Evolutionary conservation across 768 basidiomycete species (phyloP), one percentile per base, ranked within the genome.

Genomic region (Kwoniella pini): DNA sequence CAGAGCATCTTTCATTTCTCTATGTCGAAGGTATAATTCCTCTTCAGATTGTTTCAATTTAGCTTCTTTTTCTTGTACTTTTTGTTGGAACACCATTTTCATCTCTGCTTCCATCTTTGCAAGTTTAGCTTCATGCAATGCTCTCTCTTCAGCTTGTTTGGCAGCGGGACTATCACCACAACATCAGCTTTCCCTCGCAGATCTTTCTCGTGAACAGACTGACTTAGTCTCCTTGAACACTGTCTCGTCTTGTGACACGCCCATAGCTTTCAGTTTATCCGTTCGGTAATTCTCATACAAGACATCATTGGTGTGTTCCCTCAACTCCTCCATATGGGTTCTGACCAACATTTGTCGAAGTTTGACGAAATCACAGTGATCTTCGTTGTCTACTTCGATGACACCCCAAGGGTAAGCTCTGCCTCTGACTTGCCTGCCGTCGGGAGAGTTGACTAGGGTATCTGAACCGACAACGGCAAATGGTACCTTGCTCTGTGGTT

Each of bases 11-110:
- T 98, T 99, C 96, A 99, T 98, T 80, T 99, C 96, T 80, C 91
- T 88, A 83, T 99, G 96, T 62, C 95, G 87, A 60, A 94, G 89
- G 77, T 99, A 99, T 17, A 99, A 85, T 82, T 98, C 96, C 81
- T 98, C 96, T 81, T 99, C 96, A 54, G 89, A 91, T 80, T 98
- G 96, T 82, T 97, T 97, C 78, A 99, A 84, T 81, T 98, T 98
- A 67, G 91, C 86, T 79, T 99, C 96, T 83, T 99, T 98, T 80
- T 99, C 96, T 79, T 93, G 91, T 56, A 99, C 96, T 80, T 99
- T 99, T 81, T 98, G 96, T 78, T 94, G 93, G 92, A 99, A 99
- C 71, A 99, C 96, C 91, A 95, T 92, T 86, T 97, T 98, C 96
- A 99, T 99, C 84, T 98, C 96, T 57, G 93, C 90, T 82, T 99